Percentiles rank a stretch among this genome's conserved stretches.
Conservation (phyloP, 345 rosid genomes). For the Eucalyptus paniculata region DNA sequence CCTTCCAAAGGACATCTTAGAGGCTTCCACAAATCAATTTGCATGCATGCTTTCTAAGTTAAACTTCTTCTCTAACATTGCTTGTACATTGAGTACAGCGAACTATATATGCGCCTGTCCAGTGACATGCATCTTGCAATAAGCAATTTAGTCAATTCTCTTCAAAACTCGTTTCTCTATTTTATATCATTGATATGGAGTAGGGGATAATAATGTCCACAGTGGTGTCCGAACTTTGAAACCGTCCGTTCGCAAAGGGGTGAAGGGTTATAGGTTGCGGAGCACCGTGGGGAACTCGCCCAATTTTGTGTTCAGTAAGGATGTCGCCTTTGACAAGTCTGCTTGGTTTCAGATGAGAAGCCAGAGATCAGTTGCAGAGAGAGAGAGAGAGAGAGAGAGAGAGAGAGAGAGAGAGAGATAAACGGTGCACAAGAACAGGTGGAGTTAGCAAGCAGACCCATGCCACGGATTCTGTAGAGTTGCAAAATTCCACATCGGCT, state of each 20-base stretch:
- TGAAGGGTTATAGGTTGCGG: not conserved
- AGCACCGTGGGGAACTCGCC: not conserved
- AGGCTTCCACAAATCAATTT: not conserved
- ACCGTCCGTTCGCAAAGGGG: not conserved
- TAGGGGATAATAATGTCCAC: not conserved
- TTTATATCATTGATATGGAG: not conserved
- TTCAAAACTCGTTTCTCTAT: not conserved
- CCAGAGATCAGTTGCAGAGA: not conserved
- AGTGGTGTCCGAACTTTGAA: not conserved
- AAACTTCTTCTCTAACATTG: not conserved
- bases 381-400: not conserved
- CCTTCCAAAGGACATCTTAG: not conserved
- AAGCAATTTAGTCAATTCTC: not conserved
- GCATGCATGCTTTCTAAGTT: not conserved
- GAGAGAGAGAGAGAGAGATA: no score
- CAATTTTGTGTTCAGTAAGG: not conserved
- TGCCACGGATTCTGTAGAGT: not conserved
- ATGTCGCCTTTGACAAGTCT: not conserved
- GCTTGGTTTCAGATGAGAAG: not conserved
- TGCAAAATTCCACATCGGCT: not conserved
- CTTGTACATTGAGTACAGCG: not conserved
- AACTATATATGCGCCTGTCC: not conserved
- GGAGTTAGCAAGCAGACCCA: not conserved
- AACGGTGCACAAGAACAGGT: not conserved
- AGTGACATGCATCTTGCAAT: not conserved